phyloP scores from a whole-genome alignment of 805 yeast genomes.

The Starmerella floricola region DNA sequence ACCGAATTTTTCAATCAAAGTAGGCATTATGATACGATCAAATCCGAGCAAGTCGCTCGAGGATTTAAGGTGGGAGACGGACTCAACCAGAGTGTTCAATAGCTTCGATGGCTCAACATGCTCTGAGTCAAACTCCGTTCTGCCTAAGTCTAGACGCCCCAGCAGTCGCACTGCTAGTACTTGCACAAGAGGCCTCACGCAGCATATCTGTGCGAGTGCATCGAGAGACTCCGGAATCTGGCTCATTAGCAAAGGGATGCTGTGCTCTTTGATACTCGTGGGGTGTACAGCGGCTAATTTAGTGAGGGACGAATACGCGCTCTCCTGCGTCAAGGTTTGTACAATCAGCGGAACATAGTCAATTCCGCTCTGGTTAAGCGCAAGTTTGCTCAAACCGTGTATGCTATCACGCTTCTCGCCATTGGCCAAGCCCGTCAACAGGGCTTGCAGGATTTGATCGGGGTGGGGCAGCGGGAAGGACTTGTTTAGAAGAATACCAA shows the following conservation, averaged over 20 bases:
- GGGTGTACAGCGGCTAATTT: conserved; percentile 33
- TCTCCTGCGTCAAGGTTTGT: conserved; percentile 27
- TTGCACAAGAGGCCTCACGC: conserved; percentile 30
- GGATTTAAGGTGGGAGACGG: conserved; percentile 15
- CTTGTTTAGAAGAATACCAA: conserved; percentile 7
- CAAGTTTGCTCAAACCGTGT: conserved; percentile 48
- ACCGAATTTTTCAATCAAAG: conserved; percentile 4
- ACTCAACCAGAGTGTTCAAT: conserved; percentile 25
- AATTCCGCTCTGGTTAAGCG: conserved; percentile 24
- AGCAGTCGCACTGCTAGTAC: conserved; percentile 31
- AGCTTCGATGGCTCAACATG: conserved; percentile 21
- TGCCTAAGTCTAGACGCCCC: conserved; percentile 24
- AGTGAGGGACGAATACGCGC: conserved; percentile 45
- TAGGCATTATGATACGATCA: conserved; percentile 4
- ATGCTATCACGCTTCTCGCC: conserved; percentile 61
- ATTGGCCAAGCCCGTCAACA: conserved; percentile 51
- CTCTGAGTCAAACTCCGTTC: background rate
- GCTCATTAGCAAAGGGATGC: conserved; percentile 42
- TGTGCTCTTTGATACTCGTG: conserved; percentile 37
- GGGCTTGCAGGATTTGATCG: conserved; percentile 54
- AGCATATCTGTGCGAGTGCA: conserved; percentile 28
- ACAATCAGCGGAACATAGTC: conserved; percentile 18
- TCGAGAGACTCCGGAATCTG: conserved; percentile 39
- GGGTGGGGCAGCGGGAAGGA: conserved; percentile 36
- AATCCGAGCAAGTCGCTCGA: conserved; percentile 18